These are phyloP conservation scores for Leucocoprinus sp. DNA, from an alignment of 768 basidiomycete species.

Conservation along the genomic window DNA sequence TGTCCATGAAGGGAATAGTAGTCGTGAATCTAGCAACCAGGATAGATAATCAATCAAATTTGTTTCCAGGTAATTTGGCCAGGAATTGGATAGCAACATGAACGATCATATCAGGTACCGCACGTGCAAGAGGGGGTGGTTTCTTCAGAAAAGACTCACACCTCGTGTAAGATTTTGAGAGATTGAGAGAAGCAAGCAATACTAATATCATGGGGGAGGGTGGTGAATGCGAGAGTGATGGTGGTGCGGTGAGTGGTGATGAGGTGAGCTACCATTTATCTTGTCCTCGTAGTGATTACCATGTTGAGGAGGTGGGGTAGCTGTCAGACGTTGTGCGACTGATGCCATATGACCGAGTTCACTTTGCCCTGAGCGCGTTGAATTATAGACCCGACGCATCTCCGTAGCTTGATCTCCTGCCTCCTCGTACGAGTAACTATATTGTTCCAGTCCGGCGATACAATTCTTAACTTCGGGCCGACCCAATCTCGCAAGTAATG, in stretches of 20 bases:
- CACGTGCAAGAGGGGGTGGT: not conserved
- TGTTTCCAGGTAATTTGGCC: no score
- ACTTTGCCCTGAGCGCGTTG: conserved; percentile 32
- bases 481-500: conserved; percentile 72
- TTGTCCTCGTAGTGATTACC: conserved; percentile 9
- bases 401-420: conserved; percentile 69
- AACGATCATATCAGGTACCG: no score
- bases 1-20: no score
- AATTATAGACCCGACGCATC: conserved; percentile 47
- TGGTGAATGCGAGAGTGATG: conserved; percentile 3
- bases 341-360: conserved; percentile 43
- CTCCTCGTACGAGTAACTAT: conserved; percentile 82
- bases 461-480: conserved; percentile 79
- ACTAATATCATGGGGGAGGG: conserved; percentile 6
- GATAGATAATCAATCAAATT: no score
- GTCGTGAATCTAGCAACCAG: no score
- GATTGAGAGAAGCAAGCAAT: not conserved
- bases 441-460: conserved; percentile 80
- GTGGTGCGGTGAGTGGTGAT: conserved; percentile 15
- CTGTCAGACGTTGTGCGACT: conserved; percentile 27
- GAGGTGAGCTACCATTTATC: conserved; percentile 7
- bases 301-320: conserved; percentile 17
- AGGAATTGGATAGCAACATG: no score
- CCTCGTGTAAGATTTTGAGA: not conserved
- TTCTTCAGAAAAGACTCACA: not conserved